Base-by-base conservation (phyloP, 495 filamentous ascomycete genomes). In the Aspergillus biplanus region DNA sequence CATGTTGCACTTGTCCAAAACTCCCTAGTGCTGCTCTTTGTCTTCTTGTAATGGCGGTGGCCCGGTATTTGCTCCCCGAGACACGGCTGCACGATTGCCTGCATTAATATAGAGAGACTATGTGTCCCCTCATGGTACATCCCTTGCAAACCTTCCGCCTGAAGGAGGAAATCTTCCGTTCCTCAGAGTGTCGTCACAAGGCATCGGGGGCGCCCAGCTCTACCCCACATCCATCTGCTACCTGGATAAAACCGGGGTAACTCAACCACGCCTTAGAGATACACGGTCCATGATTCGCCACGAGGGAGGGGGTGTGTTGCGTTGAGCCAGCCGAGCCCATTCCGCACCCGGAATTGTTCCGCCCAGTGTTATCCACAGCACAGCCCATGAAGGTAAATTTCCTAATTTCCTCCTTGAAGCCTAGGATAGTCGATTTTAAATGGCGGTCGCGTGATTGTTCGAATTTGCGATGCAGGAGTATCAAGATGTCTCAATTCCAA, bases 1-100 rank as follows among this genome's bases (percentile, higher is more conserved):
- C 77, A 79, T 79, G 53, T 33, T 69, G 56, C 46, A 42, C 21
- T 18, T 47, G 46, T 31, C 8, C 15, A 18, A 27, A 7, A 5
- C n/a, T 5, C 31, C 35, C 32, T 55, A 5, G 1, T 61, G 11
- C 39, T 32, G 9, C 9, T 33, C 33, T 33, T 21, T 33, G 34
- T 12, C 7, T 32, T 18, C 21, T 33, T 52, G 15, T 62, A 42
- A 27, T 57, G 31, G 46, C 47, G 59, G 27, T 18, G 27, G 21
- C 12, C 39, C n/a, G 12, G 3, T 44, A 6, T 11, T 12, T 13
- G 34, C 12, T 15, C 15, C 3, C 13, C 11, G 5, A 53, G 57
- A 37, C 6, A 65, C 49, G 44, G 47, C 37, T 48, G 8, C 50
- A 60, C 56, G 9, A 5, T 46, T 21, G 9, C 13, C 39, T 18